Evolutionary conservation across 2,329 filamentous ascomycete genomes (phyloP), one percentile per base, ranked within the genome.

Genomic region (Epichloe sylvatica): DNA sequence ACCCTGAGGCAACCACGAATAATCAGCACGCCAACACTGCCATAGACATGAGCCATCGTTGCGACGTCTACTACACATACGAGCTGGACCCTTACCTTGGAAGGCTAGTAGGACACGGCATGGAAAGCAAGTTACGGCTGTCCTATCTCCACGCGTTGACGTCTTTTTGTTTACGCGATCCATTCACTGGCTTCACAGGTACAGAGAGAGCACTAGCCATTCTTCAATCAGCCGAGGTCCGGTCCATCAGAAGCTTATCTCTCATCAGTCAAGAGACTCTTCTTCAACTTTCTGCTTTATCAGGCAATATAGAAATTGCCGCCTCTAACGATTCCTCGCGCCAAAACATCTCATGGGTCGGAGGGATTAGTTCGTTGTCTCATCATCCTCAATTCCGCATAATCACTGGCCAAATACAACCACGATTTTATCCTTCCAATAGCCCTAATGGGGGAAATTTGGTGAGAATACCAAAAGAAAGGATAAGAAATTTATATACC

Each of bases 71-170:
- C 25, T 30, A 30, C 25, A 30, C 25, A 9, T 30, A 30, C 25
- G 8, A 30, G 8, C 25, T 30, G 3, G 25, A 30, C 25, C 25
- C 25, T 9, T 30, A 30, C 25, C 25, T 30, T 30, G 25, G 25
- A 9, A 30, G 25, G 25, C 8, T 30, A 30, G 25, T 30, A 3
- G 25, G 25, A 30, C 8, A 30, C 8, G 8, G 25, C 1, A 30
- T 30, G 25, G 25, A 30, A 0, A 76, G 74, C 58, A 76, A 73
- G 47, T 62, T 84, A 0, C 67, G 71, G 17, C 62, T 78, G 0
- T 64, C 64, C 8, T 73, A 74, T 25, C 59, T 82, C 0, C 77
- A 82, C 52, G 76, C 72, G 0, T 50, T 78, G 0, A 81, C 78
- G 0, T 75, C 76, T 0, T 68, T 69, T 45, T 75, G 67, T 30